Evolutionary conservation across 169 alveolate species (phyloP).

Genomic region (Plasmodium ovale): DNA sequence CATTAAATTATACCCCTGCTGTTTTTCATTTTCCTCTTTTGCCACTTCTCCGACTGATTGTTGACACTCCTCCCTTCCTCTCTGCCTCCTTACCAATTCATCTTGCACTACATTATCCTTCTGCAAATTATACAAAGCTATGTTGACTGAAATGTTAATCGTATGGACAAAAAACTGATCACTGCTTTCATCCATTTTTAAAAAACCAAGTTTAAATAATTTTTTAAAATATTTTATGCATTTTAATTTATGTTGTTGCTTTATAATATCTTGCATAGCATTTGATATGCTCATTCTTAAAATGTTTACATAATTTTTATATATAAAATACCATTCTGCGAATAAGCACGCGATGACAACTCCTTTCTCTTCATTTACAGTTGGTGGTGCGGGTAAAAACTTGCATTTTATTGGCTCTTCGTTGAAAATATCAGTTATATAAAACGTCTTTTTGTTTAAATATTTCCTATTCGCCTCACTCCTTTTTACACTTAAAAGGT

Average conservation of each 20-base stretch:
- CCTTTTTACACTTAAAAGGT: slow-evolving; percentile 6
- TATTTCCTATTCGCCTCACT: slow-evolving; percentile 6
- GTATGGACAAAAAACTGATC: slow-evolving; percentile 40
- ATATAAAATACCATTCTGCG: slow-evolving; percentile 71
- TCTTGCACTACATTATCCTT: slow-evolving; percentile 2
- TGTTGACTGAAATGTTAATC: slow-evolving; percentile 57
- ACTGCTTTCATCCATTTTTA: slow-evolving; percentile 46
- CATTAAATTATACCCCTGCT: not conserved
- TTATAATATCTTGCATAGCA: slow-evolving; percentile 25
- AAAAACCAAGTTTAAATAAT: slow-evolving; percentile 32
- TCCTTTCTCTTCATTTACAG: slow-evolving; percentile 49
- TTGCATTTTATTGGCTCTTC: slow-evolving; percentile 55
- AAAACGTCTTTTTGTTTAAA: slow-evolving; percentile 10
- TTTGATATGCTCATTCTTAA: slow-evolving; percentile 27
- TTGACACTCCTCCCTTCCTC: not conserved
- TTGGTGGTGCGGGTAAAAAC: slow-evolving; percentile 67
- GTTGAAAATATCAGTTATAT: slow-evolving; percentile 34
- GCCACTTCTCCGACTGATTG: not conserved
- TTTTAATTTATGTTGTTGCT: slow-evolving; percentile 54
- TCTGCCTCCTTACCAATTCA: not conserved
- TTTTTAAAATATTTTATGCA: slow-evolving; percentile 52
- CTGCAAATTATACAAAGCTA: slow-evolving; percentile 56
- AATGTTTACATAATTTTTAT: slow-evolving; percentile 67
- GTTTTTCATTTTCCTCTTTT: not conserved
- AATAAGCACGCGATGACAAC: slow-evolving; percentile 43